These are phyloP conservation scores for Russula ochroleuca DNA, from an alignment of 768 basidiomycete genomes.

Conservation along the genomic window DNA sequence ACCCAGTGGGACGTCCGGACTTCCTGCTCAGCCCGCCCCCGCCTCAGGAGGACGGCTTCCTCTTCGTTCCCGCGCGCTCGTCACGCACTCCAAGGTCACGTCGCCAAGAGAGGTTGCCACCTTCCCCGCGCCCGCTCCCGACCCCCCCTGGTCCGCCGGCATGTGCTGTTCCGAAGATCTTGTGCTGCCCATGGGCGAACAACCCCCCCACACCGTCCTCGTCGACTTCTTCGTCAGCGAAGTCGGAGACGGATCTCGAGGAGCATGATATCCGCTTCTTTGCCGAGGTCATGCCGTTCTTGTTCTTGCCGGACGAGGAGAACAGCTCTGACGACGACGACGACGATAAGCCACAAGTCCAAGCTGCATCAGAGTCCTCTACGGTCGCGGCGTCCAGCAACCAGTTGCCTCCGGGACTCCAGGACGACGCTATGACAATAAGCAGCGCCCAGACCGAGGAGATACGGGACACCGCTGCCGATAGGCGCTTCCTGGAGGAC, in stretches of 20 bases:
- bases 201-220: neutral
- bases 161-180: neutral
- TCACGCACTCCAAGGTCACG: neutral
- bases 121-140: slow-evolving; percentile 11
- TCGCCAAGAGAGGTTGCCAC: neutral
- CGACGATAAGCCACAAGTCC: neutral
- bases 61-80: slow-evolving; percentile 4
- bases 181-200: slow-evolving; percentile 2
- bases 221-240: no score
- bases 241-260: neutral
- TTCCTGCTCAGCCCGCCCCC: slow-evolving; percentile 1
- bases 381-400: neutral
- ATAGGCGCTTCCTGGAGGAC: slow-evolving; percentile 27
- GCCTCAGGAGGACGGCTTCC: slow-evolving; percentile 16
- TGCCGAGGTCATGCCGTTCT: neutral
- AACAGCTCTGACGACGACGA: neutral
- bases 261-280: slow-evolving; percentile 2
- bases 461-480: slow-evolving; percentile 28
- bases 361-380: neutral
- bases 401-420: neutral
- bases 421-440: neutral
- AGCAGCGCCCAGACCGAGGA: slow-evolving; percentile 25
- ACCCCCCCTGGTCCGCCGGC: slow-evolving; percentile 3
- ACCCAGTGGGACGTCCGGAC: neutral
- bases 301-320: neutral